phyloP scores from a whole-genome alignment of 2,329 filamentous ascomycete genomes.

The Alternaria arborescens region DNA sequence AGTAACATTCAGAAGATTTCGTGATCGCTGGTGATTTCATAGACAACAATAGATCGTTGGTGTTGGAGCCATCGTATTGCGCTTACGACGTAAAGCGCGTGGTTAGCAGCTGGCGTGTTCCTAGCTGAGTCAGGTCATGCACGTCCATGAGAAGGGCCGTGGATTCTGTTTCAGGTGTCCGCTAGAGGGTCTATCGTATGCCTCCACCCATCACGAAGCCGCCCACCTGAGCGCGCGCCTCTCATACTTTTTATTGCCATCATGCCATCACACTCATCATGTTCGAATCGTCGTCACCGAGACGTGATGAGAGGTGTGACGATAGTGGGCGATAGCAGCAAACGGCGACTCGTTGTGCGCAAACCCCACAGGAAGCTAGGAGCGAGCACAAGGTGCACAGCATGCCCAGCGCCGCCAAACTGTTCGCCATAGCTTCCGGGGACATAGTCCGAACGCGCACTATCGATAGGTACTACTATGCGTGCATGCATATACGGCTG shows the following conservation, averaged over 20 bases:
- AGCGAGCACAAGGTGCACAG: conserved; percentile 16
- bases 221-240: conserved; percentile 34
- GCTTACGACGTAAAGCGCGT: conserved; percentile 11
- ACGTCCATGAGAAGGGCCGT: conserved; percentile 20
- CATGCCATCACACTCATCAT: conserved; percentile 21
- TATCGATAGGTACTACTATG: conserved; percentile 17
- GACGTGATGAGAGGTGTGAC: conserved; percentile 32
- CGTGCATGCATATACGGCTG: conserved; percentile 15
- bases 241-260: conserved; percentile 23
- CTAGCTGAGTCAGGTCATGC: conserved; percentile 23
- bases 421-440: conserved; percentile 9
- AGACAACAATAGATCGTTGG: conserved; percentile 9
- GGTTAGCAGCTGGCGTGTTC: conserved; percentile 11
- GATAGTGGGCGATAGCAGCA: conserved; percentile 9
- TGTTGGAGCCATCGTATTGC: conserved; percentile 11
- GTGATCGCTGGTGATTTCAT: conserved; percentile 6
- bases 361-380: conserved; percentile 6
- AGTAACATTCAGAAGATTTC: conserved; percentile 12
- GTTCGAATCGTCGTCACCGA: conserved; percentile 24
- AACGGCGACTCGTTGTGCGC: conserved; percentile 25
- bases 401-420: conserved; percentile 15
- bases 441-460: conserved; percentile 3
- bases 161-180: conserved; percentile 27
- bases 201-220: conserved; percentile 24
- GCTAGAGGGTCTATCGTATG: conserved; percentile 15